Evolutionary conservation across 495 filamentous ascomycete genomes (phyloP), one percentile per base, ranked within the genome.

Genomic region (Cudoniella acicularis): DNA sequence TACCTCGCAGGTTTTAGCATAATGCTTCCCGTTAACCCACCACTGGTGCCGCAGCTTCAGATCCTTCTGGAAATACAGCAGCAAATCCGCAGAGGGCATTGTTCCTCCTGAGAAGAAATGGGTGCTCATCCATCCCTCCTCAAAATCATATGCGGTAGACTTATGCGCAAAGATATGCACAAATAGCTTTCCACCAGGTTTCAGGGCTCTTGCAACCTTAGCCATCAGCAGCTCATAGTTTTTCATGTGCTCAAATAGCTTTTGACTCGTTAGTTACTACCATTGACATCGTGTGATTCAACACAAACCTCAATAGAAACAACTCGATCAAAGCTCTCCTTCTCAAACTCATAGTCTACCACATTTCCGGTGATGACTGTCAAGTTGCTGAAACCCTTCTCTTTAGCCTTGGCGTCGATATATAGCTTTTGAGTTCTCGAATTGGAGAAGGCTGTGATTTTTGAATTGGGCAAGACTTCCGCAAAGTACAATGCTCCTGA

Each of bases 211-310:
- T 10, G 75, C 53, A 45, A 86, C 64, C 64, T 87, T 87, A 11
- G 75, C 78, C 75, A 87, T 77, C 30, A 88, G 77, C 9, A 80
- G 69, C 57, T 83, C 77, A 71, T 87, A 87, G 62, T 87, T 88
- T 66, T 88, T 88, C 84, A 88, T 87, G 67, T 88, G 85, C 65
- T 88, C 85, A 64, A 88, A 87, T 21, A 88, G 74, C 76, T 74
- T 41, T 3, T 30, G 2, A 4, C 8, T 0, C 18, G 46, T 62
- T n/a, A 53, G 49, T 20, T 17, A 46, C n/a, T 30, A 45, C 36
- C 6, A 42, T 9, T 13, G 26, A 23, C 8, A 54, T 10, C 47
- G 43, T 45, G 40, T 51, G 8, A 56, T 27, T 41, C 22, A 24
- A 26, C 11, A 52, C 26, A 36, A 57, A 76, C 75, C 72, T 87